Evolutionary conservation across 495 filamentous ascomycete species (phyloP), one percentile per base, ranked within the genome.

Genomic region (Durotheca rogersii): DNA sequence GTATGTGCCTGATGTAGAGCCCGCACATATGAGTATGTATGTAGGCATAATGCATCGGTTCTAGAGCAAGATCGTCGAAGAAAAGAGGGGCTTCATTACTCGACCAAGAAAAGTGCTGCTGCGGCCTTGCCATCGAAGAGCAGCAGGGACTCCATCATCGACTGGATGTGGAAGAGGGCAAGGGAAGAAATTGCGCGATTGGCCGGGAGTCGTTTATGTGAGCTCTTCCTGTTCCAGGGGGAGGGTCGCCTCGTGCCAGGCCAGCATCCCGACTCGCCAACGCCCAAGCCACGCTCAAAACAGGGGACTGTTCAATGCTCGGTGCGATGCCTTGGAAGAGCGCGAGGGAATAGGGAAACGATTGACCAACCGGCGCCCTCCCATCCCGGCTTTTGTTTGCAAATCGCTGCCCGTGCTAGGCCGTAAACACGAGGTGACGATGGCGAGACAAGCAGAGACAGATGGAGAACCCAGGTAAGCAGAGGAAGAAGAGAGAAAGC

Each of bases 201-300:
- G 56, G 56, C 17, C 14, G 47, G 30, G 51, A 50, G 42, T 47
- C 40, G 41, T 21, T 46, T 41, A 27, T 10, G 18, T 32, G 19
- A 39, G 34, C 42, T 51, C 14, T 12, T 31, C 16, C 16, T n/a
- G 29, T 6, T 7, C 12, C 36, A 39, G 29, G 21, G 37, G 21
- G 38, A 36, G 6, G 42, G 29, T 20, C 18, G 31, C 34, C 18
- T 32, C 23, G 32, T 45, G 30, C 39, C 39, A 39, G 7, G 21
- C 1, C 38, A 41, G 30, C 21, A 41, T 35, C 39, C 23, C 18
- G 38, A 36, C 43, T 44, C 30, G 37, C 34, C 40, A 37, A 42
- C 42, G 39, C 42, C 47, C 45, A 58, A 58, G 55, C 49, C 55
- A 58, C 44, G 33, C 38, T 46, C 40, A 58, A 58, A 53, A 58